Evolutionary conservation across 176 grass and related monocot species (phyloP).

Genomic region (Triticum turgidum): DNA sequence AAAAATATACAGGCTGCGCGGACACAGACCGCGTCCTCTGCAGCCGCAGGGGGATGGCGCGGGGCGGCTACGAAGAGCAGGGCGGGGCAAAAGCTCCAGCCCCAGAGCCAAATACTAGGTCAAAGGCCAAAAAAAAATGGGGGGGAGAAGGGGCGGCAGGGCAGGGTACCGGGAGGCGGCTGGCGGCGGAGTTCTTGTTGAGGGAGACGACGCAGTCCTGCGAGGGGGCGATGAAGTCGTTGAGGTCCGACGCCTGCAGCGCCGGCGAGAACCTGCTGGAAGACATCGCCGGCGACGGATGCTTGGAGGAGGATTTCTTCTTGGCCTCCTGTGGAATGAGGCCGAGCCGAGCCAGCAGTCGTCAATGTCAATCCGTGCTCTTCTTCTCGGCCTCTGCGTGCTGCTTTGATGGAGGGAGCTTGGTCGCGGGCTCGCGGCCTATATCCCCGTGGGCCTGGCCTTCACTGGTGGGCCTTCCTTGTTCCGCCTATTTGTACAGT

Average conservation of each 20-base stretch:
- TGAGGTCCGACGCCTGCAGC: conserved; percentile 92
- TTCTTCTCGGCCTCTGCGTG: background rate
- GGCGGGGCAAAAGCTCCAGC: background rate
- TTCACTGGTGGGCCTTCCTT: too few species aligned
- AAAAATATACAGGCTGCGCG: background rate
- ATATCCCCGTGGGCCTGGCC: too few species aligned
- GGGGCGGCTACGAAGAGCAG: background rate
- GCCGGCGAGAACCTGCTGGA: conserved; percentile 89
- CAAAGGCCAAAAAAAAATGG: background rate
- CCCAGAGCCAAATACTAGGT: background rate
- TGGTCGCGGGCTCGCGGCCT: too few species aligned
- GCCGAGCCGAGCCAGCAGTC: background rate
- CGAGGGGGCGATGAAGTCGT: conserved; percentile 97
- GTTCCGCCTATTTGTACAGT: too few species aligned
- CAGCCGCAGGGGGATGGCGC: background rate
- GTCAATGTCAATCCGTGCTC: background rate
- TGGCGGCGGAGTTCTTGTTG: conserved; percentile 53
- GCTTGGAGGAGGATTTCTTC: background rate
- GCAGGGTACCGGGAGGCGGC: conserved; percentile 34
- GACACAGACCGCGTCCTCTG: background rate
- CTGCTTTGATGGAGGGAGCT: too few species aligned
- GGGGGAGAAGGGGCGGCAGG: background rate
- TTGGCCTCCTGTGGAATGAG: background rate
- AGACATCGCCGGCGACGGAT: conserved; percentile 36
- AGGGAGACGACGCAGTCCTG: conserved; percentile 91